Conservation (phyloP, 192 early-diverging fungal genomes). For the Phlyctochytrium arcticum region DNA sequence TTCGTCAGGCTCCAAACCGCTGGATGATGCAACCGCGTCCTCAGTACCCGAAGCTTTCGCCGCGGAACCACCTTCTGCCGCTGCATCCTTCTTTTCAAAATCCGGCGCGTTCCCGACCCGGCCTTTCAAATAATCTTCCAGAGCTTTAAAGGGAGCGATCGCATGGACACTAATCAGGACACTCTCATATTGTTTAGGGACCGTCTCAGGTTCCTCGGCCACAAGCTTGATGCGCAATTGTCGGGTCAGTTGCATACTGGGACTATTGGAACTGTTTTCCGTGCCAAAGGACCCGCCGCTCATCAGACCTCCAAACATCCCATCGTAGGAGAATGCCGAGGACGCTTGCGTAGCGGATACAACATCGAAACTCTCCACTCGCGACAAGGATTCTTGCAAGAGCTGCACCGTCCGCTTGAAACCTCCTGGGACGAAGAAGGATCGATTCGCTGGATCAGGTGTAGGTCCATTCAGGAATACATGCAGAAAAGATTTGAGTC, state of each 20-base stretch:
- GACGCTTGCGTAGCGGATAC: conserved; percentile 36
- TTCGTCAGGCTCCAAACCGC: conserved; percentile 14
- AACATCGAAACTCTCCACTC: conserved; percentile 67
- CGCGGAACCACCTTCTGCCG: conserved; percentile 15
- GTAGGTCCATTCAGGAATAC: conserved; percentile 51
- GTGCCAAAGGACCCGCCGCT: conserved; percentile 3
- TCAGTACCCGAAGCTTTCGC: not conserved
- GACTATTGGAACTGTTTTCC: conserved; percentile 15
- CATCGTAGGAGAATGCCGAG: not conserved
- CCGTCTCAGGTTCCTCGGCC: conserved; percentile 46
- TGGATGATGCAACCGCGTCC: not conserved
- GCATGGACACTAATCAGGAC: conserved; percentile 80
- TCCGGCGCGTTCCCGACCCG: conserved; percentile 41
- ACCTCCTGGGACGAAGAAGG: conserved; percentile 38
- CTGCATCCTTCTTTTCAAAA: conserved; percentile 26
- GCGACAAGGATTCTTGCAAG: conserved; percentile 68
- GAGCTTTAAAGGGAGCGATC: conserved; percentile 70
- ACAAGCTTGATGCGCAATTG: conserved; percentile 67
- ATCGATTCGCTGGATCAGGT: conserved; percentile 25
- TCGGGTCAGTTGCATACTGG: conserved; percentile 62
- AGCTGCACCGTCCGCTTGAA: conserved; percentile 55
- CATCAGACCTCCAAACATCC: not conserved
- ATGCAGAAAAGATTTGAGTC: conserved; percentile 45
- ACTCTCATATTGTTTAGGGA: conserved; percentile 44
- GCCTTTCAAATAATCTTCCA: conserved; percentile 77